Conservation (phyloP, 495 filamentous ascomycete genomes). For the Neurospora intermedia region DNA sequence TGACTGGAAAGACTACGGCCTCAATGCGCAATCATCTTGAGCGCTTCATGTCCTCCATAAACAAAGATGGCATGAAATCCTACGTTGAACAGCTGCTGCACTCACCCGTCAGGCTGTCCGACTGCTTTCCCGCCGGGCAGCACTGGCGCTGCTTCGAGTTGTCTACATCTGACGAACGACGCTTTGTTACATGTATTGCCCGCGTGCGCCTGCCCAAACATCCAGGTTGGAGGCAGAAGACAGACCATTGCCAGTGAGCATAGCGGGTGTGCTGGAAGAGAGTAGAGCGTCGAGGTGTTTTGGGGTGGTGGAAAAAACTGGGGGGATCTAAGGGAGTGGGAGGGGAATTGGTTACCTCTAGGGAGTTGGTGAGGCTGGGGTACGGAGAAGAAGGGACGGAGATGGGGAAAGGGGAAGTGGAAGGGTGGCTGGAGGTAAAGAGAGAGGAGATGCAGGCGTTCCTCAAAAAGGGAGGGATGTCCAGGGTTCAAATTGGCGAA, state of each 20-base stretch:
- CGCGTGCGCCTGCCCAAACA: conserved; percentile 17
- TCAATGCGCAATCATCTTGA: conserved; percentile 19
- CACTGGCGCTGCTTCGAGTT: conserved; percentile 24
- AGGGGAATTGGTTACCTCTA: not conserved
- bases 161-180: conserved; percentile 7
- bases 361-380: not conserved
- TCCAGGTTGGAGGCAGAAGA: conserved; percentile 6
- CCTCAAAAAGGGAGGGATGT: not conserved
- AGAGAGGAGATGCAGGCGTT: not conserved
- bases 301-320: not conserved
- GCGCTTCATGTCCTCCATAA: conserved; percentile 11
- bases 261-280: not conserved
- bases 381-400: not conserved
- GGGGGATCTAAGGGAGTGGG: not conserved
- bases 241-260: not conserved
- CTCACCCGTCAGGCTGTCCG: conserved; percentile 11
- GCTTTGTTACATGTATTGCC: conserved; percentile 15
- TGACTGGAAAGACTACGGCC: conserved; percentile 17
- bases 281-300: not conserved
- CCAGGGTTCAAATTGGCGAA: not conserved
- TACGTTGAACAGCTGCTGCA: conserved; percentile 12
- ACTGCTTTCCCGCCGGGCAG: conserved; percentile 24
- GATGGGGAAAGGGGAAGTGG: not conserved
- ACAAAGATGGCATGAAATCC: conserved; percentile 12
- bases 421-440: not conserved